Base-by-base conservation (phyloP, 371 early-diverging fungal genomes). In the Lichtheimia corymbifera region DNA sequence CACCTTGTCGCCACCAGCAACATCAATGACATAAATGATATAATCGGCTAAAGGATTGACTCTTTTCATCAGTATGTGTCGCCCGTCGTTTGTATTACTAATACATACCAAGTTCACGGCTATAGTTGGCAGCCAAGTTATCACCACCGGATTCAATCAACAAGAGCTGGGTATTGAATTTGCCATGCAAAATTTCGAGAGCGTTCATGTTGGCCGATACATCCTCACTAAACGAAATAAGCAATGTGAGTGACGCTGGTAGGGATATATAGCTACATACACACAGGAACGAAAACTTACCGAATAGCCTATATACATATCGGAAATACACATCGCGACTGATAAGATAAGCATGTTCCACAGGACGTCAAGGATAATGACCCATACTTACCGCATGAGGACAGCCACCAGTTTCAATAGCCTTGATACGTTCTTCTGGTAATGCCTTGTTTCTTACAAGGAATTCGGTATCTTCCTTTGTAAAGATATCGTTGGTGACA, bases 11-110 rank as follows among this genome's bases (percentile, higher is more conserved):
- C 97, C 97, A 66, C 97, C 96, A 54, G 94, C 91, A 40, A 95
- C 95, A 70, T 97, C 97, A 71, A 97, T 97, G 20, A 97, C 96
- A 69, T 96, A 97, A 55, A 97, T 95, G 72, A 95, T 97, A 70
- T 86, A 97, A 68, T 97, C 97, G 4, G 97, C 96, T 76, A 93
- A 93, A 2, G 14, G 6, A 52, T 12, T 5, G 49, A 42, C 27
- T 6, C 22, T 47, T 22, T 49, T 30, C 12, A 28, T 25, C 54
- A 40, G 28, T n/a, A 24, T 11, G n/a, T 56, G 20, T 56, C 11
- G 25, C 0, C 27, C 4, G 4, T 9, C 9, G 2, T 35, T 35
- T 35, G 35, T 35, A 35, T 11, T 11, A 35, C 35, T 5, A 1
- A 28, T 18, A 7, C 17, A 52, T 76, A 76, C 78, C 81, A 41